These are phyloP conservation scores for Eustoma russellianum DNA, from an alignment of 257 asterid genomes.

Conservation along the genomic window DNA sequence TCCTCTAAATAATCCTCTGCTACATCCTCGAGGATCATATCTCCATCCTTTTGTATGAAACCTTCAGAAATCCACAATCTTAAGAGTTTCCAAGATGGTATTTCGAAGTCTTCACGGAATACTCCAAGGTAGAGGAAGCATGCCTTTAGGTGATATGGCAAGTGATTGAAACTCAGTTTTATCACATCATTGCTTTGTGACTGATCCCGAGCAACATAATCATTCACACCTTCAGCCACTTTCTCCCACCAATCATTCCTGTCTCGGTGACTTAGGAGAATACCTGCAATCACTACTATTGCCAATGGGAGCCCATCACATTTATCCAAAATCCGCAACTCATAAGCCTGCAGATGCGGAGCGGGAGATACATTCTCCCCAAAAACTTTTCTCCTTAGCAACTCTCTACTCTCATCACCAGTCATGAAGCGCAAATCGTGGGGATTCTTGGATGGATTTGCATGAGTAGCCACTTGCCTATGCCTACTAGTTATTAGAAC, in stretches of 20 bases:
- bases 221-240: constrained; percentile 17
- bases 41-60: constrained; percentile 14
- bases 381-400: constrained; percentile 33
- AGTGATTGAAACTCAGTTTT: constrained; percentile 29
- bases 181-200: constrained; percentile 14
- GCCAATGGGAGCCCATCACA: constrained; percentile 43
- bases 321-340: constrained; percentile 18
- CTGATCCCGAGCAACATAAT: constrained; percentile 2
- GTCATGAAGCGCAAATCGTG: constrained; percentile 20
- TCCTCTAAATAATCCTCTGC: constrained; percentile 30
- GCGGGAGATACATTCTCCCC: constrained; percentile 11
- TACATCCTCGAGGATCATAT: constrained; percentile 20
- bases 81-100: constrained; percentile 22
- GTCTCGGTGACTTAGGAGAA: constrained; percentile 6
- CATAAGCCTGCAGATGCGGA: constrained; percentile 10
- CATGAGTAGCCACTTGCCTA: constrained; percentile 17
- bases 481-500: constrained; percentile 42
- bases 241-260: constrained; percentile 15
- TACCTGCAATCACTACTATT: constrained; percentile 24
- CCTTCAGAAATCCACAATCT: constrained; percentile 48
- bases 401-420: constrained; percentile 24
- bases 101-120: constrained; percentile 29
- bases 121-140: constrained; percentile 46
- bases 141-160: constrained; percentile 27
- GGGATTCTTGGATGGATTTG: constrained; percentile 15